Conservation (phyloP, 169 alveolate genomes). For the Eimeria tenella region DNA sequence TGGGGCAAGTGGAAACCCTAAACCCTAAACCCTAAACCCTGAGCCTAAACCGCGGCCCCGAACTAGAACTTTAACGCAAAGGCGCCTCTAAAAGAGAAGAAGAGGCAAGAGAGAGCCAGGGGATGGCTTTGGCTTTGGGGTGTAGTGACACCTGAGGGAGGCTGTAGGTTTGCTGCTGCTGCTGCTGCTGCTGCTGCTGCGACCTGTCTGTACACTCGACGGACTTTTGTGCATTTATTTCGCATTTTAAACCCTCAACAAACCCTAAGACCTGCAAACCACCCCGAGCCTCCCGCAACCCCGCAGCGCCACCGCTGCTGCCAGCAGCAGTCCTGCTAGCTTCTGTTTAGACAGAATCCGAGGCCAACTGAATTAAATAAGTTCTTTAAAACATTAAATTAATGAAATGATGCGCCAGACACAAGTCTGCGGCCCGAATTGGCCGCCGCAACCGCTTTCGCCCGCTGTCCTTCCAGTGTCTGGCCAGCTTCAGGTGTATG, state of each 20-base stretch:
- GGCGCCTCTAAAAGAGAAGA: background rate
- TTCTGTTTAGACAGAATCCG: too few relatives aligned
- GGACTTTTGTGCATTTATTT: background rate
- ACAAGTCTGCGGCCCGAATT: background rate
- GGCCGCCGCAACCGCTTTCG: too few relatives aligned
- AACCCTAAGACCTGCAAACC: too few relatives aligned
- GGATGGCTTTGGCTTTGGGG: background rate
- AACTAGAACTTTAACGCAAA: background rate
- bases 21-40: background rate
- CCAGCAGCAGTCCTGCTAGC: too few relatives aligned
- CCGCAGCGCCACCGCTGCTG: too few relatives aligned
- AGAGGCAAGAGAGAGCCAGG: background rate
- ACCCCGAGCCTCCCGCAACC: too few relatives aligned
- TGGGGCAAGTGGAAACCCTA: background rate
- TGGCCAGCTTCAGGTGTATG: background rate
- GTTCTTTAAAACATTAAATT: too few relatives aligned
- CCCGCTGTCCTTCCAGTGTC: background rate
- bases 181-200: slow-evolving; percentile 24
- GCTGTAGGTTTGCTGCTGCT: background rate
- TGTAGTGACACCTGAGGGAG: background rate
- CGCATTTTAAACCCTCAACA: background rate
- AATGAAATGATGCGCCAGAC: background rate
- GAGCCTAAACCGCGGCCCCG: background rate
- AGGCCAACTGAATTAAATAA: too few relatives aligned
- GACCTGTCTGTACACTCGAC: background rate